Evolutionary conservation across 345 rosid species (phyloP).

Genomic region (Eucalyptus cloeziana): DNA sequence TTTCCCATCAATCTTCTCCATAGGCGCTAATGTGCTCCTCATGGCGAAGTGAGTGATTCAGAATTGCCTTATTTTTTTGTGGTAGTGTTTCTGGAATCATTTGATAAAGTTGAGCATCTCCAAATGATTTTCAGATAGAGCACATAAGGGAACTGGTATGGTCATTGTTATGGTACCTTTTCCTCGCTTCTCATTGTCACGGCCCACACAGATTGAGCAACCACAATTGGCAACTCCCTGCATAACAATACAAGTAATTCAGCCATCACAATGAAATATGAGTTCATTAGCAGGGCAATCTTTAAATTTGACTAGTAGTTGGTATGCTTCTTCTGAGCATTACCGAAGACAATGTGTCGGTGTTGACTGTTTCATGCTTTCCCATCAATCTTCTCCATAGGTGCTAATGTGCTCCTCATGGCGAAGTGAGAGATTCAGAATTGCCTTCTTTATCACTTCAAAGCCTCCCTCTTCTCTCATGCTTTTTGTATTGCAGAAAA

Average conservation of each 20-base stretch:
- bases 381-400: conserved; percentile 90
- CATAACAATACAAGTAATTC: not conserved
- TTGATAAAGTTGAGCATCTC: no score
- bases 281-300: not conserved
- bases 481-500: conserved; percentile 55
- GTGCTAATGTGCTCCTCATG: conserved; percentile 83
- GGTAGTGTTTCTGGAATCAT: no score
- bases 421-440: conserved; percentile 72
- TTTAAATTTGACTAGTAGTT: not conserved
- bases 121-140: no score
- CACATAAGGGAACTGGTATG: no score
- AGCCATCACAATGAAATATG: not conserved
- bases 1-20: conserved; percentile 89
- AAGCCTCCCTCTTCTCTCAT: conserved; percentile 90
- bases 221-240: conserved; percentile 96
- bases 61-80: conserved; percentile 23
- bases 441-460: conserved; percentile 61
- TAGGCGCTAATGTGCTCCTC: conserved; percentile 78
- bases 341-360: conserved; percentile 83
- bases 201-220: conserved; percentile 63
- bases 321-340: not conserved
- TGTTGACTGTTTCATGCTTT: conserved; percentile 85
- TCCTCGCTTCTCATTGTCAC: no score
- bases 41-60: conserved; percentile 78
- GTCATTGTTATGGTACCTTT: no score